Evolutionary conservation across 73 alveolate genomes (phyloP).

Genomic region (Uronychia setigera): DNA sequence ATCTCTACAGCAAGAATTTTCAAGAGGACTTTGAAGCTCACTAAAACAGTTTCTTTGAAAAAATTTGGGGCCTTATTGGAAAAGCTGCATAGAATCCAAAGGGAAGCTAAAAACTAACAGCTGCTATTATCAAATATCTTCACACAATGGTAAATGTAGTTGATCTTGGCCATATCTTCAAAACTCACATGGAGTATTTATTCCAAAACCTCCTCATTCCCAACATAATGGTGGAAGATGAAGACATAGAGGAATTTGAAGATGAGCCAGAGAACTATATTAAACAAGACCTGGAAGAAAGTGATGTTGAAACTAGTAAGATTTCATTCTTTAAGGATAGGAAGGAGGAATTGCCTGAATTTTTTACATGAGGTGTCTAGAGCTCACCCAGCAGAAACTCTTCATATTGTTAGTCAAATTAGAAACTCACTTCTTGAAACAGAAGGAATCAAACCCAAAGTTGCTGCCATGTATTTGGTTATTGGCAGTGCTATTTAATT

Average conservation of each 20-base stretch:
- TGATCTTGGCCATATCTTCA: slow-evolving; percentile 5
- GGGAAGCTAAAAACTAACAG: slow-evolving; percentile 29
- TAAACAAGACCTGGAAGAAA: slow-evolving; percentile 40
- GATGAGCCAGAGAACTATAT: slow-evolving; percentile 34
- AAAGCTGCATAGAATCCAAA: slow-evolving; percentile 15
- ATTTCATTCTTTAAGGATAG: neutral
- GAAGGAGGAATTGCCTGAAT: slow-evolving; percentile 50
- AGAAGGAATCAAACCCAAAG: neutral
- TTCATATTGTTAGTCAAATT: neutral
- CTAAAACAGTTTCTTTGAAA: neutral
- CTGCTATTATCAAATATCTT: slow-evolving; percentile 26
- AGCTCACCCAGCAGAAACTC: slow-evolving; percentile 13
- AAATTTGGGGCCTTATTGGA: slow-evolving; percentile 42
- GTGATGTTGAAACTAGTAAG: slow-evolving; percentile 42
- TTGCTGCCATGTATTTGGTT: neutral
- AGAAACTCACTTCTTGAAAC: neutral
- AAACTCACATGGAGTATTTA: slow-evolving; percentile 6
- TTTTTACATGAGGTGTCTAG: slow-evolving; percentile 24
- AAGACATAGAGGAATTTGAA: slow-evolving; percentile 48
- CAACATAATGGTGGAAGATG: slow-evolving; percentile 32
- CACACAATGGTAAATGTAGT: neutral
- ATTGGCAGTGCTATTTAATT: neutral
- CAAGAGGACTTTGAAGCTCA: slow-evolving; percentile 7
- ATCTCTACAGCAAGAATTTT: slow-evolving; percentile 18
- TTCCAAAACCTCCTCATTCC: slow-evolving; percentile 41